Base-by-base conservation (phyloP, 768 basidiomycete species). In the Leucocoprinus sp. region DNA sequence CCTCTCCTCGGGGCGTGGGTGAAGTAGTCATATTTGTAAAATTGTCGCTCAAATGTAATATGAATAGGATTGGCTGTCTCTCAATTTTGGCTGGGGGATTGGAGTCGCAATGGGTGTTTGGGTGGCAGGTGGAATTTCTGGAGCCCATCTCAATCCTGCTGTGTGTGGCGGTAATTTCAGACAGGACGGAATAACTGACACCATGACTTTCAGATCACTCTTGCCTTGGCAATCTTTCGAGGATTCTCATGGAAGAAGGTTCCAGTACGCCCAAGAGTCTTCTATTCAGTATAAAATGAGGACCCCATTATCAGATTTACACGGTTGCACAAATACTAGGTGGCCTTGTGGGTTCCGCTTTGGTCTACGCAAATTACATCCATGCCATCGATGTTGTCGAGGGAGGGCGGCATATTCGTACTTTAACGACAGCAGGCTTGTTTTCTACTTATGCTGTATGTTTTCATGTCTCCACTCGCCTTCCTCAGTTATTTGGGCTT, bases 201-300 rank as follows among this genome's bases (percentile, higher is more conserved):
- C 17, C 17, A 4, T 14, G 23, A 18, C 37, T 19, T 43, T 4
- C 36, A 82, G 80, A 70, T 89, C 19, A 91, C 88, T 14, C 61
- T 91, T 40, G 71, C 78, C 11, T 55, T 88, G 36, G 84, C 83
- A 3, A 66, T 75, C 2, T 78, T 79, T 60, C 77, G 87, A 51
- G 72, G 70, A 37, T 89, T 91, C 61, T 84, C 88, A 0, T 84
- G 84, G 82, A 72, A 70, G 52, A 90, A 90, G 58, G 88, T 88
- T 0, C 88, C 88, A 0, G 70, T 54, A 67, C 58, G 50, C 45
- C 11, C 6, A 51, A 41, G 34, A 9, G 5, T 14, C 15, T 14
- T 21, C 12, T 31, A 4, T 8, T 18, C 14, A 3, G n/a, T 19
- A 28, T 18, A 56, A 26, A 31, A 17, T 40, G n/a, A 31, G 14